These are phyloP conservation scores for Coniferiporia weirii DNA, from an alignment of 1,284 basidiomycete genomes.

Conservation along the genomic window DNA sequence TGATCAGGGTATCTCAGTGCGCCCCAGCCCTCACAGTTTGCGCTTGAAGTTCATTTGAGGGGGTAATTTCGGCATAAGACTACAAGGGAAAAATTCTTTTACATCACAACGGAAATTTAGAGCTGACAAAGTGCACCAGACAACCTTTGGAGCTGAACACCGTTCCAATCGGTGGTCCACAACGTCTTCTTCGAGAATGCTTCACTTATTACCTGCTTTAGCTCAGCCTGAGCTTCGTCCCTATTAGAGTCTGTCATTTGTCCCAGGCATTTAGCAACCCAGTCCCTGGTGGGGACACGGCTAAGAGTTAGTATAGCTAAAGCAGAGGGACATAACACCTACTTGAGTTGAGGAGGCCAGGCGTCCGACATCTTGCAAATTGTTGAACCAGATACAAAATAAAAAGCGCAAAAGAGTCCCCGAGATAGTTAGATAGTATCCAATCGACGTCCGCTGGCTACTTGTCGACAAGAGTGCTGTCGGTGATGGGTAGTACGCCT, in stretches of 20 bases:
- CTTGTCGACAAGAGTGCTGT: no score
- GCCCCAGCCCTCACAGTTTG: constrained; percentile 48
- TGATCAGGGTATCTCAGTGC: background rate
- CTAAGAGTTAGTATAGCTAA: constrained; percentile 12
- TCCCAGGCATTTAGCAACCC: constrained; percentile 78
- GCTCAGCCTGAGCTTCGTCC: constrained; percentile 70
- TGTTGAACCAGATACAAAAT: background rate
- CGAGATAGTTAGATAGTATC: constrained; percentile 1
- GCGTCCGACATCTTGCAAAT: constrained; percentile 42
- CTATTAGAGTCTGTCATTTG: constrained; percentile 76
- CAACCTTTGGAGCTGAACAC: constrained; percentile 75
- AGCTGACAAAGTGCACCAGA: constrained; percentile 4
- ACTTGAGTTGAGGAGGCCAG: constrained; percentile 64
- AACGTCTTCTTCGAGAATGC: constrained; percentile 74
- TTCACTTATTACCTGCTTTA: constrained; percentile 83
- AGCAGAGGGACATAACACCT: constrained; percentile 18
- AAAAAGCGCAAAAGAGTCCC: background rate
- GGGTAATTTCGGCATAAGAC: constrained; percentile 59
- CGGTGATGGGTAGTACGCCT: background rate
- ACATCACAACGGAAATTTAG: constrained; percentile 16
- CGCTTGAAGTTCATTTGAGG: constrained; percentile 56
- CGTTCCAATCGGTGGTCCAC: constrained; percentile 86
- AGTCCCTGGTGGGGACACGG: constrained; percentile 49
- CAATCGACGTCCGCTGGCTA: background rate
- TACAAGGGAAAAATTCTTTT: constrained; percentile 29